These are phyloP conservation scores for Phoma herbarum DNA, from an alignment of 2,329 filamentous ascomycete genomes.

Conservation along the genomic window DNA sequence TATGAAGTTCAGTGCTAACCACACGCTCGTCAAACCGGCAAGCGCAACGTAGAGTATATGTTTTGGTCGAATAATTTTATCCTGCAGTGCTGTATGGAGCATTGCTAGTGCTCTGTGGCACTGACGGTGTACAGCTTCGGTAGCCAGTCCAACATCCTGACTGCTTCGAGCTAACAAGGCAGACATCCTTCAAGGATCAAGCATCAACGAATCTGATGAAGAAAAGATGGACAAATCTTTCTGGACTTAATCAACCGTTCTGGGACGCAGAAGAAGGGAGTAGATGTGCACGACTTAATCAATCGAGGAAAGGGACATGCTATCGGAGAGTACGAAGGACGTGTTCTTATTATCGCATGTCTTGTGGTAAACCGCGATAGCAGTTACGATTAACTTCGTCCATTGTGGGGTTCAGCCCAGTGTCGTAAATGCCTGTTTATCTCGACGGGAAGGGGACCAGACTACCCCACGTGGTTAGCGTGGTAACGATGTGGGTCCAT, in stretches of 20 bases:
- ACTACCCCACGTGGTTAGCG: slow-evolving; percentile 37
- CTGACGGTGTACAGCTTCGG: background rate
- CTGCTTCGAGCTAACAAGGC: background rate
- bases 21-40: background rate
- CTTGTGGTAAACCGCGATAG: slow-evolving; percentile 26
- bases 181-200: background rate
- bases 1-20: slow-evolving; percentile 26
- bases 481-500: slow-evolving; percentile 15
- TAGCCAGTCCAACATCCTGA: background rate
- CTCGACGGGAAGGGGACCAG: slow-evolving; percentile 24
- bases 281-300: background rate
- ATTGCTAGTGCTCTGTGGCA: background rate
- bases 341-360: background rate
- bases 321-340: background rate
- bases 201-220: background rate
- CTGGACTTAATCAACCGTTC: background rate
- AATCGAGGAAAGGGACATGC: background rate
- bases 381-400: slow-evolving; percentile 2
- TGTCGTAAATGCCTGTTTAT: slow-evolving; percentile 29
- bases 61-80: background rate
- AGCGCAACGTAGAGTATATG: background rate
- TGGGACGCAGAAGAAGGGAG: background rate
- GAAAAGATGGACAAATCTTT: background rate
- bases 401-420: slow-evolving; percentile 28
- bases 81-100: background rate